phyloP scores from a whole-genome alignment of 352 stramenopile genomes.

The Phytopythium kandeliae region DNA sequence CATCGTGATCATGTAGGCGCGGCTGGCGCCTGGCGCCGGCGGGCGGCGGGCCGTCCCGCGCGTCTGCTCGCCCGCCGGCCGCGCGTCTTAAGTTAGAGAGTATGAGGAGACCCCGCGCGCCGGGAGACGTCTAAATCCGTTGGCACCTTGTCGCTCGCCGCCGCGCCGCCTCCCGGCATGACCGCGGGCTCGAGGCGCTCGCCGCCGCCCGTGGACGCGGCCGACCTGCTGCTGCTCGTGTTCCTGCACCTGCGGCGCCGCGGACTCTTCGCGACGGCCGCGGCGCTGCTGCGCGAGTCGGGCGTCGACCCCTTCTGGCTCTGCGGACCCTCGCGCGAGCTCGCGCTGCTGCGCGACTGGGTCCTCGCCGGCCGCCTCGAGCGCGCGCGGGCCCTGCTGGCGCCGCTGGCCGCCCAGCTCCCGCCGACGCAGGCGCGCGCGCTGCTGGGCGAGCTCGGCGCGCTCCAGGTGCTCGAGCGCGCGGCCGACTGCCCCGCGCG shows the following conservation, averaged over 20 bases:
- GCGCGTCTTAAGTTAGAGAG: conserved; percentile 1
- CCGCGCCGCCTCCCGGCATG: too few relatives aligned
- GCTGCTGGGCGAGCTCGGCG: conserved; percentile 20
- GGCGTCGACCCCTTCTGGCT: conserved; percentile 54
- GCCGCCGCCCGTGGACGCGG: conserved; percentile 2
- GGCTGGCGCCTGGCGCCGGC: conserved; percentile 9
- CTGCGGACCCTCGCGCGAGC: conserved; percentile 34
- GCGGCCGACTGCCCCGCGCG: background rate
- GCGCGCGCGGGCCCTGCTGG: conserved; percentile 28
- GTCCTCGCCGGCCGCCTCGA: conserved; percentile 42
- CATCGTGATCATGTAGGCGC: conserved; percentile 76
- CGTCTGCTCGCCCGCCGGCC: too few relatives aligned
- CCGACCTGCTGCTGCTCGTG: conserved; percentile 51
- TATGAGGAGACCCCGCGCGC: too few relatives aligned
- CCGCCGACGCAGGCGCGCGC: conserved; percentile 10
- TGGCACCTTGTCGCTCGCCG: too few relatives aligned
- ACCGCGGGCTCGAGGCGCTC: too few relatives aligned
- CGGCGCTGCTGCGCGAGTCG: conserved; percentile 48
- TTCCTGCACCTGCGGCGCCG: conserved; percentile 34
- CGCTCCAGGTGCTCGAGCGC: conserved; percentile 31
- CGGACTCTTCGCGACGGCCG: conserved; percentile 27
- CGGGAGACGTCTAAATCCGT: too few relatives aligned
- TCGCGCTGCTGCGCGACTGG: conserved; percentile 46
- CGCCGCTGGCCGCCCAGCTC: conserved; percentile 21
- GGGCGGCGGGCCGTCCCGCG: too few relatives aligned